phyloP scores from a whole-genome alignment of 1,139 yeast genomes.

The Scheffersomyces titani region DNA sequence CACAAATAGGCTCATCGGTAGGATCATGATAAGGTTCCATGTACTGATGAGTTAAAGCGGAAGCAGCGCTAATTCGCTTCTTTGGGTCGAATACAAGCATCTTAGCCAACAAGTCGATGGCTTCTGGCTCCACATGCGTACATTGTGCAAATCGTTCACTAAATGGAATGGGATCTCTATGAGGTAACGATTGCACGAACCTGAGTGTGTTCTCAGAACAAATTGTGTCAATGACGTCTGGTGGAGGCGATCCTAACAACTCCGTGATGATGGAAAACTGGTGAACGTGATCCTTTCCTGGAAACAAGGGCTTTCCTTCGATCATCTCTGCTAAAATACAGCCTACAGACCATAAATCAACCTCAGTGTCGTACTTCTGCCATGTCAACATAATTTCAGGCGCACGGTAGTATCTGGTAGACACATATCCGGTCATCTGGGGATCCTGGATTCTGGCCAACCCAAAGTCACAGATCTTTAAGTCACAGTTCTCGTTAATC shows the following conservation, averaged over 20 bases:
- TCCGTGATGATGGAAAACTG: constrained; percentile 97
- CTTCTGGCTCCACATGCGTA: constrained; percentile 85
- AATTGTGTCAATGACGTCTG: constrained; percentile 92
- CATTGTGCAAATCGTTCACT: constrained; percentile 68
- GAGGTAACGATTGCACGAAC: constrained; percentile 92
- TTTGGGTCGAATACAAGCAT: constrained; percentile 96
- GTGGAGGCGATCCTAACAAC: constrained; percentile 93
- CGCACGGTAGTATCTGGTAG: constrained; percentile 95
- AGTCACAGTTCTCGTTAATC: constrained; percentile 31
- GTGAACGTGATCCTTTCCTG: constrained; percentile 98
- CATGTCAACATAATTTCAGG: constrained; percentile 99
- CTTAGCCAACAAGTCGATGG: constrained; percentile 82
- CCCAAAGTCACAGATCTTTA: constrained; percentile 40
- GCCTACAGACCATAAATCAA: constrained; percentile 99
- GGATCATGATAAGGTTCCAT: constrained; percentile 98
- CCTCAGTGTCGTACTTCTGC: constrained; percentile 99
- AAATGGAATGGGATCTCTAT: constrained; percentile 88
- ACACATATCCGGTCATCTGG: constrained; percentile 98
- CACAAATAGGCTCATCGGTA: constrained; percentile 94
- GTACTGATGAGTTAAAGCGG: constrained; percentile 88
- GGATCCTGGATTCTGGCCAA: constrained; percentile 97
- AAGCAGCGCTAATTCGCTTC: constrained; percentile 89
- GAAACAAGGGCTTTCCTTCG: constrained; percentile 97
- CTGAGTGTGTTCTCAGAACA: constrained; percentile 93
- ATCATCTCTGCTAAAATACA: constrained; percentile 98